Percentiles rank a stretch among this genome's conserved stretches.
phyloP scores from a whole-genome alignment of 257 asterid genomes.

The Misopates orontium region DNA sequence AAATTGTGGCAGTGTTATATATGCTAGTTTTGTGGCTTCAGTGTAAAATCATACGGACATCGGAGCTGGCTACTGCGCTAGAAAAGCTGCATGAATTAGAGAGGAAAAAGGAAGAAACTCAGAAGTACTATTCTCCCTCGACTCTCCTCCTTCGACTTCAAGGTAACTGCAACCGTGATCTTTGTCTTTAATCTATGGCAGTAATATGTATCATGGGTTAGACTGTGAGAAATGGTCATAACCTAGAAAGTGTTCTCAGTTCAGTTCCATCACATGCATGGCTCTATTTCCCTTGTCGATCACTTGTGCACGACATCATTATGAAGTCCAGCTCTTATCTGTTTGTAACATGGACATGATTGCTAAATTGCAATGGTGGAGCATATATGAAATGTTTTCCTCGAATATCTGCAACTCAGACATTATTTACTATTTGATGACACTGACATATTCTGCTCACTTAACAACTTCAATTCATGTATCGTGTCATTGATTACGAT shows the following conservation, averaged over 20 bases:
- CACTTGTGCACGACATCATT: neutral
- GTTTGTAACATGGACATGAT: too few species aligned
- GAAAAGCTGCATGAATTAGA: constrained; percentile 82
- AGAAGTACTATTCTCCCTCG: constrained; percentile 66
- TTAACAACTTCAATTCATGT: too few species aligned
- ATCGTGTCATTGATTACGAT: too few species aligned
- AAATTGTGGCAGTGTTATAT: constrained; percentile 18
- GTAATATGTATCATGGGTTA: neutral
- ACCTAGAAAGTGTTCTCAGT: constrained; percentile 1
- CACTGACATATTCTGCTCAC: too few species aligned
- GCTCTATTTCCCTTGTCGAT: neutral
- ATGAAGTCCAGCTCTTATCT: neutral
- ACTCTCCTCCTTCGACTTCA: constrained; percentile 75
- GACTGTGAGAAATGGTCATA: neutral
- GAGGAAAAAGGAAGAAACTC: constrained; percentile 66
- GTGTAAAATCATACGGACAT: constrained; percentile 91
- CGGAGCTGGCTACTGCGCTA: constrained; percentile 94
- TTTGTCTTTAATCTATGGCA: too few species aligned
- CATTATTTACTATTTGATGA: too few species aligned
- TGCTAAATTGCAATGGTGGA: too few species aligned
- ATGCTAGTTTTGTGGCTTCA: constrained; percentile 37
- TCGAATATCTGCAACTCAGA: too few species aligned
- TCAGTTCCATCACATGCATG: neutral
- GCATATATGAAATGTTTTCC: too few species aligned
- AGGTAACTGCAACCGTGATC: constrained; percentile 40